These are phyloP conservation scores for Scheffersomyces ergatensis DNA, from an alignment of 805 yeast genomes.

Conservation along the genomic window DNA sequence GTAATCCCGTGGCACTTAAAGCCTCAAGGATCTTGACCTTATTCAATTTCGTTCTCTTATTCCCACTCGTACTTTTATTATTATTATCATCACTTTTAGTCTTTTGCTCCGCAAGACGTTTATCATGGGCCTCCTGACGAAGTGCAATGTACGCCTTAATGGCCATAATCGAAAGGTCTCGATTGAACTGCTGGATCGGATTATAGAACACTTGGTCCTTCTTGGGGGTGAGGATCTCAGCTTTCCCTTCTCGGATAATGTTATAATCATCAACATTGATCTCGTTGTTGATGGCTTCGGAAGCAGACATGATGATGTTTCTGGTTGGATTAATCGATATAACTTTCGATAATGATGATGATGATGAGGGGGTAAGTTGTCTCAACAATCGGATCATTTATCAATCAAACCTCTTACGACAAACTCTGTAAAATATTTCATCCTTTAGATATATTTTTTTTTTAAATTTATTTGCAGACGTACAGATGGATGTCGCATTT, in stretches of 20 bases:
- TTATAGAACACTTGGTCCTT: conserved; percentile 87
- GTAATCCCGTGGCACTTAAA: conserved; percentile 88
- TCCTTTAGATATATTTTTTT: too few relatives aligned
- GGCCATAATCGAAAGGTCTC: conserved; percentile 83
- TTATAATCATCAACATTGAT: conserved; percentile 26
- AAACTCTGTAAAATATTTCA: too few relatives aligned
- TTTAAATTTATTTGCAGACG: too few relatives aligned
- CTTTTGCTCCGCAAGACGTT: conserved; percentile 10
- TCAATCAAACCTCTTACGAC: too few relatives aligned
- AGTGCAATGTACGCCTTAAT: conserved; percentile 83
- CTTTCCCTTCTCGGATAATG: conserved; percentile 70
- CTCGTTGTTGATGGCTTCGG: background rate
- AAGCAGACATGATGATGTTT: too few relatives aligned
- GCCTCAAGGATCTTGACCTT: conserved; percentile 79
- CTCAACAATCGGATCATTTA: too few relatives aligned
- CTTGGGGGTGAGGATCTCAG: conserved; percentile 78
- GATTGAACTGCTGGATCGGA: conserved; percentile 94
- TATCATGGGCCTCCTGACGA: conserved; percentile 24
- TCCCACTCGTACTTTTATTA: too few relatives aligned
- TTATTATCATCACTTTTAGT: too few relatives aligned
- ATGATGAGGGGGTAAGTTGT: too few relatives aligned
- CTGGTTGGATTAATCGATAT: too few relatives aligned
- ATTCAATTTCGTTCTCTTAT: conserved; percentile 13
- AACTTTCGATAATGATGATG: too few relatives aligned
- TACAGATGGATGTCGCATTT: too few relatives aligned